Conservation (phyloP, 169 alveolate genomes). For the Plasmodium knowlesi region DNA sequence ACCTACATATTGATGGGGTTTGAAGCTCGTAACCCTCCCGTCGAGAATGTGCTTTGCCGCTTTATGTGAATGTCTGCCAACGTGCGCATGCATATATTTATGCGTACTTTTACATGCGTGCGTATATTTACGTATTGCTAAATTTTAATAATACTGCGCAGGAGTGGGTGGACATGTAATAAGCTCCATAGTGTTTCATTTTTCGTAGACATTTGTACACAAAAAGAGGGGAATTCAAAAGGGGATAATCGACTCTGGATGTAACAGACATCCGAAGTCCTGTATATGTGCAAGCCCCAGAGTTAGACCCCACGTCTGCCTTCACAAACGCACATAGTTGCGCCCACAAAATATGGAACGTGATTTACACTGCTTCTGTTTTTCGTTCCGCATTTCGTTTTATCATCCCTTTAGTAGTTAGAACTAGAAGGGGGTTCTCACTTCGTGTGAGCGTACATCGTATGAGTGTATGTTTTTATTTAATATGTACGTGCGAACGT, state of each 20-base stretch:
- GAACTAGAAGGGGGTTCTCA: not conserved
- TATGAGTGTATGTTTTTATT: not conserved
- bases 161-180: not conserved
- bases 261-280: not conserved
- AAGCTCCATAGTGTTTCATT: not conserved
- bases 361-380: not conserved
- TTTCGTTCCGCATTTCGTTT: not conserved
- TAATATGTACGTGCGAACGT: not conserved
- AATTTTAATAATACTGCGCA: not conserved
- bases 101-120: not conserved
- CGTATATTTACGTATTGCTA: not conserved
- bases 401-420: not conserved
- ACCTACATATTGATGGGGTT: not conserved
- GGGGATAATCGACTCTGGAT: not conserved
- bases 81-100: not conserved
- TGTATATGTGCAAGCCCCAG: not conserved
- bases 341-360: slow-evolving; percentile 4
- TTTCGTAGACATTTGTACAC: not conserved
- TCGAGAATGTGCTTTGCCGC: not conserved
- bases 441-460: not conserved
- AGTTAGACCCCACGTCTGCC: not conserved
- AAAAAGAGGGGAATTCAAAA: not conserved
- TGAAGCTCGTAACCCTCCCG: not conserved
- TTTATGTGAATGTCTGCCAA: not conserved
- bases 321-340: not conserved